A percentile compares a stretch with the other conserved stretches of the same genome.
phyloP scores from a whole-genome alignment of 1,284 basidiomycete genomes.

The Calocybe gambosa region DNA sequence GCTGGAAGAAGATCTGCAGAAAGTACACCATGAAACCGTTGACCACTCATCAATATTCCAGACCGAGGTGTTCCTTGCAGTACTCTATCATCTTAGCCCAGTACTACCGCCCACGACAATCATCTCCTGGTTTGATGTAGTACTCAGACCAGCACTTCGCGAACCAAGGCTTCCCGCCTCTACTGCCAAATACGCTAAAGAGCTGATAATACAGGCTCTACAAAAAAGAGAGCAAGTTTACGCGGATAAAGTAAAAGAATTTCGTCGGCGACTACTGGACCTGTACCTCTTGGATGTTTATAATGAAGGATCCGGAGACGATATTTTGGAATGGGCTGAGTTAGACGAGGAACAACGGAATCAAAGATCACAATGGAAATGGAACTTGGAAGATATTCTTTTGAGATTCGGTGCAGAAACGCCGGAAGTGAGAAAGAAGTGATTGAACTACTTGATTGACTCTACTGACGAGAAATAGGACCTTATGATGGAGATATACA shows the following conservation, averaged over 20 bases:
- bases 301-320: conserved; percentile 65
- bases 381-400: conserved; percentile 68
- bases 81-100: conserved; percentile 56
- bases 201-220: conserved; percentile 59
- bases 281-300: conserved; percentile 69
- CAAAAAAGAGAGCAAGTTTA: conserved; percentile 39
- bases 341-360: conserved; percentile 56
- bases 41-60: conserved; percentile 58
- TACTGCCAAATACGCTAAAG: conserved; percentile 61
- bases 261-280: conserved; percentile 63
- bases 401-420: conserved; percentile 54
- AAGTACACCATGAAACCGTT: conserved; percentile 53
- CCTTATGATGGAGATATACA: conserved; percentile 57
- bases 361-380: conserved; percentile 61
- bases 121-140: conserved; percentile 75
- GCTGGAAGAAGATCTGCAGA: conserved; percentile 62
- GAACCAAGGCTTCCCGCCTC: conserved; percentile 58
- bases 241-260: conserved; percentile 50
- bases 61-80: conserved; percentile 57
- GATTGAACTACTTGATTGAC: conserved; percentile 5
- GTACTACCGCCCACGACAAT: conserved; percentile 58
- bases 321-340: conserved; percentile 67
- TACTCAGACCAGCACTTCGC: conserved; percentile 67
- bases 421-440: conserved; percentile 47
- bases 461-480: conserved; percentile 37